Evolutionary conservation across 768 basidiomycete genomes (phyloP).

Genomic region (Trametes maxima): DNA sequence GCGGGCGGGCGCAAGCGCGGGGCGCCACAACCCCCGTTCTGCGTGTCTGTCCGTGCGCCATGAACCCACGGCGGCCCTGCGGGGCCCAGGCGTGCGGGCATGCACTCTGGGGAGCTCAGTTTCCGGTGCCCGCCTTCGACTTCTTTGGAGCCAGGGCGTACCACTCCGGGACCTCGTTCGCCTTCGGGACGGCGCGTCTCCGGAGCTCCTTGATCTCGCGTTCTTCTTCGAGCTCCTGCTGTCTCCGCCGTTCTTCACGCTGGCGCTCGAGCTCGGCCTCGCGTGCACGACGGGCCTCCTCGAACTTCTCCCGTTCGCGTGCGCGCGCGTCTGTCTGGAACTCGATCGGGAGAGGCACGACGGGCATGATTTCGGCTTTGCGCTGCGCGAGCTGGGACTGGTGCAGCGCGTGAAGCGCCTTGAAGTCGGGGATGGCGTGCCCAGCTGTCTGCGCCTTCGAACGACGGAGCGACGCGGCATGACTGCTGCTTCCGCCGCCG

Average conservation of each 20-base stretch:
- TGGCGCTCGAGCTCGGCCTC: conserved; percentile 53
- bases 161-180: conserved; percentile 77
- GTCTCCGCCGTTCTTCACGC: conserved; percentile 49
- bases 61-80: too few species aligned
- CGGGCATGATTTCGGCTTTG: conserved; percentile 50
- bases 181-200: conserved; percentile 64
- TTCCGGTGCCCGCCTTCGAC: conserved; percentile 30
- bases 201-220: conserved; percentile 61
- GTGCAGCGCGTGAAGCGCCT: conserved; percentile 53
- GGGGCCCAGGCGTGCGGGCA: too few species aligned
- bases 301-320: conserved; percentile 65
- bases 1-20: conserved; percentile 8
- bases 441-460: conserved; percentile 29
- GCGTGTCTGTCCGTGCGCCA: neutral
- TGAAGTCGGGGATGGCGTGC: conserved; percentile 54
- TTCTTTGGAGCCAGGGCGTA: conserved; percentile 71
- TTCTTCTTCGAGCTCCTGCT: conserved; percentile 58
- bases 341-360: conserved; percentile 48
- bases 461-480: conserved; percentile 12
- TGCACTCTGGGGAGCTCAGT: neutral
- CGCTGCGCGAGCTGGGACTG: conserved; percentile 41
- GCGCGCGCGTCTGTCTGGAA: conserved; percentile 60
- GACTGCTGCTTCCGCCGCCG: conserved; percentile 6
- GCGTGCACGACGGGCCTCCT: conserved; percentile 56
- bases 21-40: conserved; percentile 17